phyloP scores from a whole-genome alignment of 2,329 filamentous ascomycete genomes.

The Ilyonectria robusta region DNA sequence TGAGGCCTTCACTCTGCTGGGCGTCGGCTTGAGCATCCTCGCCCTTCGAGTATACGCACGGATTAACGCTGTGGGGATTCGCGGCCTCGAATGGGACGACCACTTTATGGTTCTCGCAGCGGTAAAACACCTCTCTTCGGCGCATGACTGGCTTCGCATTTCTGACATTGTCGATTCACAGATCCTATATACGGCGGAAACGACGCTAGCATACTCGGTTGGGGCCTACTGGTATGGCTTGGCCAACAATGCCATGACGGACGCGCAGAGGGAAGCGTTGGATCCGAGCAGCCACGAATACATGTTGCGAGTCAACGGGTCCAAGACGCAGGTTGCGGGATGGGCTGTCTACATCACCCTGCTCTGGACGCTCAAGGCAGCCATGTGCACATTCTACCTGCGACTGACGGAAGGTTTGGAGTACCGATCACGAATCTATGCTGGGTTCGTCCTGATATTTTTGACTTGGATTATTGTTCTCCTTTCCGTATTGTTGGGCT shows the following conservation, averaged over 20 bases:
- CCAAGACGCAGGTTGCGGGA: slow-evolving; percentile 67
- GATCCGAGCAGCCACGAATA: slow-evolving; percentile 60
- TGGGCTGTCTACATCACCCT: slow-evolving; percentile 66
- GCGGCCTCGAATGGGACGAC: slow-evolving; percentile 54
- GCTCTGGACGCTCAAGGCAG: slow-evolving; percentile 66
- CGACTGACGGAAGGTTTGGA: slow-evolving; percentile 57
- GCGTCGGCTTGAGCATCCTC: slow-evolving; percentile 52
- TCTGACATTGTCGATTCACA: slow-evolving; percentile 42
- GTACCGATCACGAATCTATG: slow-evolving; percentile 51
- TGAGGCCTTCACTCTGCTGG: slow-evolving; percentile 54
- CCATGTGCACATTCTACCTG: slow-evolving; percentile 67
- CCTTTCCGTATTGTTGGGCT: slow-evolving; percentile 64
- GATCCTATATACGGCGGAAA: slow-evolving; percentile 65
- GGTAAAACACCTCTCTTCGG: slow-evolving; percentile 59
- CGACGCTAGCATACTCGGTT: slow-evolving; percentile 62
- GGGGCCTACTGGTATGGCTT: slow-evolving; percentile 61
- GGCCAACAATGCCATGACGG: slow-evolving; percentile 68
- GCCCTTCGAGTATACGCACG: slow-evolving; percentile 55
- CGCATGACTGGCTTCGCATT: slow-evolving; percentile 57
- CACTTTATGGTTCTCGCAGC: slow-evolving; percentile 53
- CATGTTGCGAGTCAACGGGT: slow-evolving; percentile 54
- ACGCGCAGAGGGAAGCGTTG: slow-evolving; percentile 60
- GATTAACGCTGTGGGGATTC: slow-evolving; percentile 50
- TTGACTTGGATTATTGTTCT: slow-evolving; percentile 63
- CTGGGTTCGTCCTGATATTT: slow-evolving; percentile 63